A percentile compares a stretch with the other conserved stretches of the same genome.
Evolutionary conservation across 2,329 filamentous ascomycete species (phyloP).

Genomic region (Monilinia laxa): DNA sequence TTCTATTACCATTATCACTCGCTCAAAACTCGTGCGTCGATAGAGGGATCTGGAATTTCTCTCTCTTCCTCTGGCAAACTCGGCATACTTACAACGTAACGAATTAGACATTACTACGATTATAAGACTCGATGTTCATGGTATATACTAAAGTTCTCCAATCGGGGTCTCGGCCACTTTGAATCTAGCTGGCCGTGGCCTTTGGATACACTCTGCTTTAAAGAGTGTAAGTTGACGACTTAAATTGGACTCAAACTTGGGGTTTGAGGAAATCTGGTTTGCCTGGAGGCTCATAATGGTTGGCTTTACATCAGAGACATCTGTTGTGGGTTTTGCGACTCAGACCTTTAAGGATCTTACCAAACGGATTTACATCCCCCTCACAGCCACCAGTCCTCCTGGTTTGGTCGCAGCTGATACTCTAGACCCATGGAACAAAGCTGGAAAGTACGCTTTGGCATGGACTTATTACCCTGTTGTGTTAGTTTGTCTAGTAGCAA

Average conservation of each 20-base stretch:
- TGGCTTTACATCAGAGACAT: slow-evolving; percentile 21
- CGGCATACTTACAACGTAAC: not conserved
- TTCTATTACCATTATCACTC: not conserved
- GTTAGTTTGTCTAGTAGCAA: slow-evolving; percentile 63
- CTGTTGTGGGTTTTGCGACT: slow-evolving; percentile 32
- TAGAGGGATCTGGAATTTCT: slow-evolving; percentile 44
- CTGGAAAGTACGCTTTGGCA: slow-evolving; percentile 81
- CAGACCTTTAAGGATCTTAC: slow-evolving; percentile 35
- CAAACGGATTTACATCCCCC: slow-evolving; percentile 57
- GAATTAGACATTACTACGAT: not conserved
- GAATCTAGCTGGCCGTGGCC: not conserved
- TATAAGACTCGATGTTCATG: slow-evolving; percentile 18
- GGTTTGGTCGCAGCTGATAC: slow-evolving; percentile 62
- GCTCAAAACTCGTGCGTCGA: slow-evolving; percentile 33
- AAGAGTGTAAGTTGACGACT: not conserved
- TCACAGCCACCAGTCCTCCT: slow-evolving; percentile 58
- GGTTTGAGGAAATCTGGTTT: not conserved
- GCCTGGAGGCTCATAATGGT: slow-evolving; percentile 9
- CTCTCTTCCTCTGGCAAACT: slow-evolving; percentile 31
- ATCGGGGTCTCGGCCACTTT: slow-evolving; percentile 10
- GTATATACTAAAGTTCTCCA: slow-evolving; percentile 2
- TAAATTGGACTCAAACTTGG: not conserved
- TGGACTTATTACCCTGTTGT: slow-evolving; percentile 87
- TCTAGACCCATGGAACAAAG: slow-evolving; percentile 75
- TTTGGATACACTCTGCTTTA: slow-evolving; percentile 10